phyloP scores from a whole-genome alignment of 768 basidiomycete species.

The Mycena sanguinolenta region DNA sequence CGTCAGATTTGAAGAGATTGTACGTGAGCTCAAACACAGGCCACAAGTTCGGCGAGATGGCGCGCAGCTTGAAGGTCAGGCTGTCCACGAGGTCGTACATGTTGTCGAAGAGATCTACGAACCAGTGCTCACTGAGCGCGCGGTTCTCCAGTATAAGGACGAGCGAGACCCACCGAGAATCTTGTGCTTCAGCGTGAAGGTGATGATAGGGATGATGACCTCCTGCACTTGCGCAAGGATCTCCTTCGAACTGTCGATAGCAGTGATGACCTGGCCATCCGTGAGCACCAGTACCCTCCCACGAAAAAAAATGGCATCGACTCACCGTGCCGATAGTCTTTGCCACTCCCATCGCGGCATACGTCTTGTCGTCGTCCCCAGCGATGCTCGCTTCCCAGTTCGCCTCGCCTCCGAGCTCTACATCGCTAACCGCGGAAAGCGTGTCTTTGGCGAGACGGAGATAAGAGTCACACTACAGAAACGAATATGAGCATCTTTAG shows the following conservation, averaged over 20 bases:
- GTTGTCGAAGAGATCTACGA: conserved; percentile 85
- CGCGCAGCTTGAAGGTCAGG: conserved; percentile 83
- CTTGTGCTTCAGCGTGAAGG: conserved; percentile 82
- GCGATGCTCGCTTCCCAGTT: conserved; percentile 72
- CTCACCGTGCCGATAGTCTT: conserved; percentile 87
- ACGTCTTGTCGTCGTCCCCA: conserved; percentile 87
- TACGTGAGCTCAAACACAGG: conserved; percentile 88
- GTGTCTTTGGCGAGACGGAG: conserved; percentile 82
- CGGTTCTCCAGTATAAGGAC: neutral
- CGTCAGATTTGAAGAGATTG: conserved; percentile 84
- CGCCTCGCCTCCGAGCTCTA: conserved; percentile 52
- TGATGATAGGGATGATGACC: conserved; percentile 82
- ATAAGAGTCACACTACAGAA: conserved; percentile 85
- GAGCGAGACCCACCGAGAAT: conserved; percentile 70
- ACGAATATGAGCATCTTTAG: conserved; percentile 1
- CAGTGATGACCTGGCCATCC: conserved; percentile 72
- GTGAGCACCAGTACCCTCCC: neutral
- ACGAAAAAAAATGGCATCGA: conserved; percentile 22
- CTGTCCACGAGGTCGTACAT: conserved; percentile 89
- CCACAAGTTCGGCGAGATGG: conserved; percentile 89
- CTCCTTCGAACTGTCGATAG: conserved; percentile 80
- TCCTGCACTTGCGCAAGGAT: conserved; percentile 86
- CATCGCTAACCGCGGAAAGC: conserved; percentile 62
- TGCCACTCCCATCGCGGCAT: conserved; percentile 88
- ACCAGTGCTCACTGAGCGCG: neutral